Evolutionary conservation across 2,329 filamentous ascomycete genomes (phyloP), one percentile per base, ranked within the genome.

Genomic region (Pyricularia grisea): DNA sequence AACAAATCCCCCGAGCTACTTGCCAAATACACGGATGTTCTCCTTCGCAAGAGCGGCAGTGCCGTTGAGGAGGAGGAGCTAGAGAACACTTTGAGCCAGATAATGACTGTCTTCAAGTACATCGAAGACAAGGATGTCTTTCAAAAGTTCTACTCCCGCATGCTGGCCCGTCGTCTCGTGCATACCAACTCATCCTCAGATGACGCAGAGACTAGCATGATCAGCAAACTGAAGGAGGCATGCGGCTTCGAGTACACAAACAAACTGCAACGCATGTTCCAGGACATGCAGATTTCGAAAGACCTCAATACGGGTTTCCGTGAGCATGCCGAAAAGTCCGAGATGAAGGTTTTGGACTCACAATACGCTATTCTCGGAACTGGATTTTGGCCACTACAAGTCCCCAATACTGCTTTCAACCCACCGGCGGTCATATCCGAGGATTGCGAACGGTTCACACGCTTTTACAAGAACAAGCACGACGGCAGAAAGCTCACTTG

Each of bases 21-120:
- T 55, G 94, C 95, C 77, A 97, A 97, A 80, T 98, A 99, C 78
- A 92, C 94, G 36, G 95, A 99, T 78, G 90, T 93, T 11, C 83
- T 99, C 36, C 84, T 99, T 67, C 94, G 95, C 79, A 97, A 97
- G 84, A 94, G 92, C 73, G 92, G 91, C 33, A 96, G 94, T 74
- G 93, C 93, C 74, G 92, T 93, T 17, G 95, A 98, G 77, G 95
- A 99, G 77, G 91, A 92, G 36, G 94, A 99, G 76, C 86, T 98
- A 74, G 95, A 99, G 81, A 90, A 91, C 73, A 91, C 93, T 36
- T 83, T 98, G 33, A 89, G 88, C 25, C 92, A 97, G 78, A 95
- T 99, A 75, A 99, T 99, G 95, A 97, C 94, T 1, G 93, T 99
- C 69, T 99, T 99, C 87, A 98, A 98, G 82, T 99, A 99, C 80